phyloP scores from a whole-genome alignment of 768 basidiomycete genomes.

The Tephrocybe sp. region DNA sequence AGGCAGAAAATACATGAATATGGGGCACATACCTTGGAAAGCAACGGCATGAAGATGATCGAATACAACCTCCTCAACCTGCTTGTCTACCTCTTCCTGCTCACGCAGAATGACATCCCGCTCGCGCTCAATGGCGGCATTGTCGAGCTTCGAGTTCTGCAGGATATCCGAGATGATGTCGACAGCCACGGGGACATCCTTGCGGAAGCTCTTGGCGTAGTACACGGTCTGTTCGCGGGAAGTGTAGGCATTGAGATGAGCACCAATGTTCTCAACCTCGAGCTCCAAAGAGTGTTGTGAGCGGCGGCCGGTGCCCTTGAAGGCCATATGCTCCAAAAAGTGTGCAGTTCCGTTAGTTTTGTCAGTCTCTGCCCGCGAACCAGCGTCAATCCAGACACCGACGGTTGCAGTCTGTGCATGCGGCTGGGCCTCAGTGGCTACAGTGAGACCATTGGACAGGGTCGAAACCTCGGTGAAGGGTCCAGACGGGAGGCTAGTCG shows the following conservation, averaged over 20 bases:
- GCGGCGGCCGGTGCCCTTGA: slow-evolving; percentile 91
- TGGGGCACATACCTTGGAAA: slow-evolving; percentile 92
- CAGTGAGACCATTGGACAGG: slow-evolving; percentile 91
- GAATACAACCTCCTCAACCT: slow-evolving; percentile 97
- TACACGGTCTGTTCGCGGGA: slow-evolving; percentile 99
- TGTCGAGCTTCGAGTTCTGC: slow-evolving; percentile 94
- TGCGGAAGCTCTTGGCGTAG: slow-evolving; percentile 97
- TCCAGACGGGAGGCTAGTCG: slow-evolving; percentile 51
- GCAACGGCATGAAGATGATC: slow-evolving; percentile 97
- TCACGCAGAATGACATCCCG: slow-evolving; percentile 95
- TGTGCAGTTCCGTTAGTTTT: slow-evolving; percentile 95
- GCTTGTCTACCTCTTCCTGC: slow-evolving; percentile 99
- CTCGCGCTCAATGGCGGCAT: slow-evolving; percentile 86
- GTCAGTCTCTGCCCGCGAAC: slow-evolving; percentile 94
- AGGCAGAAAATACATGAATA: too few species aligned
- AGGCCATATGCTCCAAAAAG: slow-evolving; percentile 98
- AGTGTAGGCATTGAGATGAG: slow-evolving; percentile 97
- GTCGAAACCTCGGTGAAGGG: slow-evolving; percentile 92
- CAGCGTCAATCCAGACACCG: slow-evolving; percentile 99
- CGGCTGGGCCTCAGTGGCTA: slow-evolving; percentile 89
- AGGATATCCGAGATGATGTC: slow-evolving; percentile 99
- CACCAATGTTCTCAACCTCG: slow-evolving; percentile 97
- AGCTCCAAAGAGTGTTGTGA: slow-evolving; percentile 90
- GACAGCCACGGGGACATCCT: slow-evolving; percentile 87
- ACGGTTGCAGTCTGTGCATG: slow-evolving; percentile 97